Conservation (phyloP, 495 filamentous ascomycete genomes). For the Aspergillus wentii region DNA sequence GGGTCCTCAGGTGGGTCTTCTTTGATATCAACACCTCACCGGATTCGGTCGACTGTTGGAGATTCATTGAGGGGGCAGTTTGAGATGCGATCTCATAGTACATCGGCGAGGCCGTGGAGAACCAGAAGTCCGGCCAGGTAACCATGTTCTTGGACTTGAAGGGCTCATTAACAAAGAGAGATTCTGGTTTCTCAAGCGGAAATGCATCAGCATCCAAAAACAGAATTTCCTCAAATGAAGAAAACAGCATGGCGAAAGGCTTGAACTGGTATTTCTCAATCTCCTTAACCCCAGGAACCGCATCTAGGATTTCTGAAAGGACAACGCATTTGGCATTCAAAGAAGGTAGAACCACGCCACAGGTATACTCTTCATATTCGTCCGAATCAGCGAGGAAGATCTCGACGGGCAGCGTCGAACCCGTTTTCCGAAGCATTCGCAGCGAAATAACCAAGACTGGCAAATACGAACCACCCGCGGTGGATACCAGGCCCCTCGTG, state of each 20-base stretch:
- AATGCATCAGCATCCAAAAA: constrained; percentile 52
- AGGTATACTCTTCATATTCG: constrained; percentile 45
- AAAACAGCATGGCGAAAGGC: constrained; percentile 48
- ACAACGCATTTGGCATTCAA: constrained; percentile 46
- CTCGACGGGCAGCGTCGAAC: constrained; percentile 49
- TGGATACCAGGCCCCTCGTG: constrained; percentile 42
- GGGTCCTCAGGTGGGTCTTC: constrained; percentile 36
- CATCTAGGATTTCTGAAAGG: constrained; percentile 29
- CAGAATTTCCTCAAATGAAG: constrained; percentile 49
- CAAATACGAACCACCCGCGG: constrained; percentile 32
- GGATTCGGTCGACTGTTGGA: constrained; percentile 41
- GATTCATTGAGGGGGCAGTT: constrained; percentile 15
- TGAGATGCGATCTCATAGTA: constrained; percentile 47
- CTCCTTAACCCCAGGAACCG: constrained; percentile 15
- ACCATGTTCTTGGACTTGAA: constrained; percentile 42
- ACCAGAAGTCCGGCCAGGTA: constrained; percentile 56
- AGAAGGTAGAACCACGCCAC: constrained; percentile 39
- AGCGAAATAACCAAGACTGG: constrained; percentile 42
- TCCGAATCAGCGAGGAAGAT: constrained; percentile 42
- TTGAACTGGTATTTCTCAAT: constrained; percentile 50
- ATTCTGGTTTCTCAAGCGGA: constrained; percentile 40
- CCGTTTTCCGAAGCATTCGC: constrained; percentile 47
- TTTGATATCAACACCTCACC: constrained; percentile 51
- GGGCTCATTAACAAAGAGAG: constrained; percentile 38
- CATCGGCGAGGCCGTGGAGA: constrained; percentile 35